Evolutionary conservation across 2,329 filamentous ascomycete genomes (phyloP).

Genomic region (Aaosphaeria arxii): DNA sequence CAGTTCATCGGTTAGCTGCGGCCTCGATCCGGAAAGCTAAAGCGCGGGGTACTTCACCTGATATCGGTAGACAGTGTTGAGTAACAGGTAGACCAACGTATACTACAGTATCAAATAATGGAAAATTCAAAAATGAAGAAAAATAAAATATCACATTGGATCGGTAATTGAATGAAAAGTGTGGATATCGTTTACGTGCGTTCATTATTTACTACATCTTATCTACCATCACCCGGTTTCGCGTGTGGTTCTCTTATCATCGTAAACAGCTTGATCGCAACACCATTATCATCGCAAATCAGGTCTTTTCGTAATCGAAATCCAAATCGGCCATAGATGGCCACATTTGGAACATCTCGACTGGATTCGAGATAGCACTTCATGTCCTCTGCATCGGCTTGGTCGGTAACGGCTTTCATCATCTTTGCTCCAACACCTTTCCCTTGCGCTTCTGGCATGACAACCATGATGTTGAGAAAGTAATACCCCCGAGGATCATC

Average conservation of each 20-base stretch:
- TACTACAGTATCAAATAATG: too few species aligned
- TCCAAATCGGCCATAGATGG: slow-evolving; percentile 68
- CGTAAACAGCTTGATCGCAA: slow-evolving; percentile 46
- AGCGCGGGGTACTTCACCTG: too few species aligned
- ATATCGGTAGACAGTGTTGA: too few species aligned
- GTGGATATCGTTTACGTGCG: too few species aligned
- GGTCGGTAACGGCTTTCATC: slow-evolving; percentile 61
- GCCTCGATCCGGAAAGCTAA: too few species aligned
- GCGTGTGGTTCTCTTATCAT: slow-evolving; percentile 41
- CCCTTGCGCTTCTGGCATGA: slow-evolving; percentile 63
- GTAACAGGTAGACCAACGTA: too few species aligned
- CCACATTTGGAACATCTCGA: slow-evolving; percentile 64
- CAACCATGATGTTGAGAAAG: slow-evolving; percentile 73
- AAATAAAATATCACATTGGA: too few species aligned
- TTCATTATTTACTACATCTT: too few species aligned
- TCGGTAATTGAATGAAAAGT: too few species aligned
- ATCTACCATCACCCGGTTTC: too few species aligned
- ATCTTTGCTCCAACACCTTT: slow-evolving; percentile 64
- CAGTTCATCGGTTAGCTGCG: too few species aligned
- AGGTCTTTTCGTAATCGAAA: slow-evolving; percentile 65
- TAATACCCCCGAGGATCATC: slow-evolving; percentile 66
- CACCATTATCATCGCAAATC: slow-evolving; percentile 62
- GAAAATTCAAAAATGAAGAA: too few species aligned
- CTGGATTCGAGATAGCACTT: slow-evolving; percentile 71
- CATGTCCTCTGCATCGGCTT: slow-evolving; percentile 62